Conservation (phyloP, 306 rosid species). For the Lathyrus sativus region DNA sequence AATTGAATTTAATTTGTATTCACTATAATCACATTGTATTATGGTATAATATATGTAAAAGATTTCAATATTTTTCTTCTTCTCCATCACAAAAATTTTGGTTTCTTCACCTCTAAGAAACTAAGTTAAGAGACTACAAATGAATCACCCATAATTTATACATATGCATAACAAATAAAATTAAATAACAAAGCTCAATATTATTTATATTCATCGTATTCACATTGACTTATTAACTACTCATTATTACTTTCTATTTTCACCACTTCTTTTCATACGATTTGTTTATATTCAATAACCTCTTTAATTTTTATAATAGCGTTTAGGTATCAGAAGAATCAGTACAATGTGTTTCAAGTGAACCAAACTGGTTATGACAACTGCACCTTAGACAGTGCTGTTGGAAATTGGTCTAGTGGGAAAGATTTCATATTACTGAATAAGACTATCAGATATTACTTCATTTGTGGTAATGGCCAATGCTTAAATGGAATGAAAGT, state of each 20-base stretch:
- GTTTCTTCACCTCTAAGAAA: no score
- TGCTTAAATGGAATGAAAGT: constrained; percentile 89
- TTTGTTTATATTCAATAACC: neutral
- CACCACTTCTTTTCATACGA: neutral
- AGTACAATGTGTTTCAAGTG: constrained; percentile 92
- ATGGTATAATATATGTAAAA: no score
- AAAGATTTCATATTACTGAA: constrained; percentile 79
- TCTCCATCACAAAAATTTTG: no score
- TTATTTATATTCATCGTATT: no score
- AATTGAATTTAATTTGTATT: no score
- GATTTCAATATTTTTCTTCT: no score
- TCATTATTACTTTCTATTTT: neutral
- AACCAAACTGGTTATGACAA: constrained; percentile 89
- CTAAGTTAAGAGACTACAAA: no score
- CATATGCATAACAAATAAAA: no score
- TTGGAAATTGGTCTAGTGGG: constrained; percentile 90
- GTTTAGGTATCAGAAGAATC: constrained; percentile 81
- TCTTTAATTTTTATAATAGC: constrained; percentile 39
- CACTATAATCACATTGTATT: no score
- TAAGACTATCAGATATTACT: constrained; percentile 69
- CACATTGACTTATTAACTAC: no score
- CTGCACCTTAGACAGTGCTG: constrained; percentile 80
- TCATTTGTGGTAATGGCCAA: constrained; percentile 84
- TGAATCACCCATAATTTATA: no score
- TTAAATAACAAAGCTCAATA: no score